These are phyloP conservation scores for Nakazawaea pomicola DNA, from an alignment of 805 yeast genomes.

Conservation along the genomic window DNA sequence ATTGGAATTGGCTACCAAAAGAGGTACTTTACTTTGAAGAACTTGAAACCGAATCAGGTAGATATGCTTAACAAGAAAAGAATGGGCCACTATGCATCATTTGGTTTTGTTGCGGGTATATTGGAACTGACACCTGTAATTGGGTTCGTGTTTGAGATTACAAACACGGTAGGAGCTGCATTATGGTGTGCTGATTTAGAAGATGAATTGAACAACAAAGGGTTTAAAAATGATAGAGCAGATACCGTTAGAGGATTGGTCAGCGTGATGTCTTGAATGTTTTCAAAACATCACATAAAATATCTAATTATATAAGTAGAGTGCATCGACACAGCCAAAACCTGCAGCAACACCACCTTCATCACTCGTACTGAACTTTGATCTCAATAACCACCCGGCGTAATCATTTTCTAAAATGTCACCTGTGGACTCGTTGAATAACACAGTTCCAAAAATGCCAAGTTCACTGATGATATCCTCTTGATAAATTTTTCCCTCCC, in stretches of 20 bases:
- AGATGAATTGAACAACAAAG: slow-evolving; percentile 1
- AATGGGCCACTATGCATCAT: slow-evolving; percentile 35
- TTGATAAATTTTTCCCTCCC: slow-evolving; percentile 55
- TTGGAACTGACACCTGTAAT: slow-evolving; percentile 52
- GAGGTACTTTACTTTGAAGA: slow-evolving; percentile 26
- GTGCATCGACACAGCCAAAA: slow-evolving; percentile 91
- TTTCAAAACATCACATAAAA: no score
- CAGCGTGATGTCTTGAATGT: slow-evolving; percentile 2
- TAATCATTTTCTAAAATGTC: slow-evolving; percentile 55
- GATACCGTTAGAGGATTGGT: slow-evolving; percentile 10
- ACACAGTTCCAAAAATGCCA: slow-evolving; percentile 81
- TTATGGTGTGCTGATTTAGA: slow-evolving; percentile 51
- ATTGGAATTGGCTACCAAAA: slow-evolving; percentile 23
- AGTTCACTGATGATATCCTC: slow-evolving; percentile 86
- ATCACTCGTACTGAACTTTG: slow-evolving; percentile 80
- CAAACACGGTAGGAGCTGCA: slow-evolving; percentile 60
- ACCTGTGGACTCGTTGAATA: slow-evolving; percentile 65
- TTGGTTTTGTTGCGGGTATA: slow-evolving; percentile 46
- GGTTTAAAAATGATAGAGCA: slow-evolving; percentile 7
- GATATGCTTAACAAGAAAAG: slow-evolving; percentile 29
- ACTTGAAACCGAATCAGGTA: slow-evolving; percentile 26
- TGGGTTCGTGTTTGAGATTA: slow-evolving; percentile 48
- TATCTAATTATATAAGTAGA: slow-evolving; percentile 41
- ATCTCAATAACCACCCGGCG: slow-evolving; percentile 84
- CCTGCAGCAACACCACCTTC: slow-evolving; percentile 99